Conservation (phyloP, 345 rosid genomes). For the Corchorus olitorius region DNA sequence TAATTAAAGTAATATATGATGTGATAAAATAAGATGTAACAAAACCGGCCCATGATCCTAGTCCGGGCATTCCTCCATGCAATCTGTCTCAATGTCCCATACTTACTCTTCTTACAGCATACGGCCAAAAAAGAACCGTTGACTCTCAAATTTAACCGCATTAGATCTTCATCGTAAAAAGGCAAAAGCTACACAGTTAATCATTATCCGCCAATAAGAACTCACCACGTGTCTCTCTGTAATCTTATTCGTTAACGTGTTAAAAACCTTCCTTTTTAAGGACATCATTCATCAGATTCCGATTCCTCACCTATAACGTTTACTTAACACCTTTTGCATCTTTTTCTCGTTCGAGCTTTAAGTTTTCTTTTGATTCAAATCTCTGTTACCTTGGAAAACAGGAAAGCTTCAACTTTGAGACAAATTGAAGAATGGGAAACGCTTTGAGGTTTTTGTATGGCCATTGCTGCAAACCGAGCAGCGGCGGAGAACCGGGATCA, state of each 20-base stretch:
- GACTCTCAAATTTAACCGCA: conserved; percentile 1
- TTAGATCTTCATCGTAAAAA: not conserved
- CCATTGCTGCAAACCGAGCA: conserved; percentile 44
- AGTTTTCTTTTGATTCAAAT: not conserved
- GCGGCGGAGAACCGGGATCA: conserved; percentile 41
- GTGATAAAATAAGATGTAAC: no score
- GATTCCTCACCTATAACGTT: not conserved
- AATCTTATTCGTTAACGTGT: not conserved
- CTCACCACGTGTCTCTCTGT: not conserved
- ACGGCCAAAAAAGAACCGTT: not conserved
- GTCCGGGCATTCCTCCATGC: no score
- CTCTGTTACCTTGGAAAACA: not conserved
- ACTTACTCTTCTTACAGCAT: no score
- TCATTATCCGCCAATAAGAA: not conserved
- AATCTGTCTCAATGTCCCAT: no score
- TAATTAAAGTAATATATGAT: no score
- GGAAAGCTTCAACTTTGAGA: not conserved
- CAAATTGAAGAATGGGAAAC: conserved; percentile 49
- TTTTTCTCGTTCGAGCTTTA: not conserved
- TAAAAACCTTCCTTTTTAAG: not conserved
- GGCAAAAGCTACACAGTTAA: not conserved
- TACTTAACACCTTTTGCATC: not conserved
- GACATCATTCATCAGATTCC: not conserved
- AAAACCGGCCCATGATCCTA: no score
- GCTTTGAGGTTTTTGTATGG: conserved; percentile 49